Percentiles rank a stretch among this genome's conserved stretches.
phyloP scores from a whole-genome alignment of 2,329 filamentous ascomycete species.

The Aspergillus niger region DNA sequence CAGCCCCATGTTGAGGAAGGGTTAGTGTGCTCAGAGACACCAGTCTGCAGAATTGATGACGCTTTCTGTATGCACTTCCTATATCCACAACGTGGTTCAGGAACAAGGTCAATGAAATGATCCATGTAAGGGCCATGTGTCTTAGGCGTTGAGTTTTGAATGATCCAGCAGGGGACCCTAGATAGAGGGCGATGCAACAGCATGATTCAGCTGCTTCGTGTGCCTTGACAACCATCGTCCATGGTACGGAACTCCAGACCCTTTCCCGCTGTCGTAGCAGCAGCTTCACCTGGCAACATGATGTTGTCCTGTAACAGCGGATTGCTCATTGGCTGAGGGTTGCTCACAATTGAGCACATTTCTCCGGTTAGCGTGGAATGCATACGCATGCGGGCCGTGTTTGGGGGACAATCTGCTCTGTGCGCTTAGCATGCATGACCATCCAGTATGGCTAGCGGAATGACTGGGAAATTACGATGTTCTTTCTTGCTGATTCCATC shows the following conservation, averaged over 20 bases:
- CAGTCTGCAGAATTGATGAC: background rate
- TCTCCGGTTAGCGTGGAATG: constrained; percentile 8
- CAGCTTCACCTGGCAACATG: background rate
- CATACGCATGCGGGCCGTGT: background rate
- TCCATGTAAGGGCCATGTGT: background rate
- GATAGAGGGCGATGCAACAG: background rate
- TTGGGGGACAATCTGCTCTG: background rate
- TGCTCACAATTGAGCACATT: constrained; percentile 35
- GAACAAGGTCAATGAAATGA: background rate
- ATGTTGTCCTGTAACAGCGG: background rate
- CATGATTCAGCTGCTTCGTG: background rate
- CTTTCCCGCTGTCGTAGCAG: background rate
- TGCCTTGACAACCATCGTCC: background rate
- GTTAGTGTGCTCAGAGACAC: background rate
- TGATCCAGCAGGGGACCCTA: background rate
- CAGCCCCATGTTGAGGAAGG: constrained; percentile 13
- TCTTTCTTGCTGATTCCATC: background rate
- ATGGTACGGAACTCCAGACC: background rate
- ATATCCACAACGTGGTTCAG: background rate
- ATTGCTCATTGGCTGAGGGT: constrained; percentile 17
- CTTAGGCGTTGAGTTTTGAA: background rate
- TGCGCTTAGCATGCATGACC: background rate
- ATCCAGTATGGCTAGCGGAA: background rate
- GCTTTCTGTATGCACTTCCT: background rate
- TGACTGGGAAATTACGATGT: background rate